Conservation (phyloP, 345 rosid genomes). For the Carallia brachiata region DNA sequence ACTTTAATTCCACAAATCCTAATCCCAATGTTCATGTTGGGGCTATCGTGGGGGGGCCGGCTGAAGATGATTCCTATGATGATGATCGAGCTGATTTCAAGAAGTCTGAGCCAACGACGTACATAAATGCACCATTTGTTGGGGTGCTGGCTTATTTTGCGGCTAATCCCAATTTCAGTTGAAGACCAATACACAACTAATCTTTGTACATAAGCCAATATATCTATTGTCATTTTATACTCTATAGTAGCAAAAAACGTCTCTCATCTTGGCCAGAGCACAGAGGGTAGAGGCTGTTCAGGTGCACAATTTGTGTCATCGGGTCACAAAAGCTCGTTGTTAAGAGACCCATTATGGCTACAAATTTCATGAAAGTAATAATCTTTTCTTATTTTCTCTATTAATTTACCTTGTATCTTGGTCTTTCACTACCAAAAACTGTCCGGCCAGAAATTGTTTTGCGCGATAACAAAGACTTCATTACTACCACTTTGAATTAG, state of each 20-base stretch:
- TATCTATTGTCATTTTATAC: not conserved
- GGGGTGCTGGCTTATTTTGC: constrained; percentile 91
- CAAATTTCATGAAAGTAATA: not conserved
- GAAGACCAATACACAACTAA: not conserved
- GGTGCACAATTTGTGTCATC: not conserved
- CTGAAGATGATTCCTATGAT: constrained; percentile 59
- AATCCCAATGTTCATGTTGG: constrained; percentile 72
- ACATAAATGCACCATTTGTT: constrained; percentile 93
- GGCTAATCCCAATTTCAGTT: constrained; percentile 59
- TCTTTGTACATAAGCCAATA: constrained; percentile 13
- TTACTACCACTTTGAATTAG: too few relatives aligned
- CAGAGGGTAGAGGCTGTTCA: constrained; percentile 38
- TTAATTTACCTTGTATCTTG: not conserved
- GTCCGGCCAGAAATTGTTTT: not conserved
- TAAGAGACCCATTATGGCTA: not conserved
- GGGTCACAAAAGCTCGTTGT: constrained; percentile 16
- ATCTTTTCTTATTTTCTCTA: not conserved
- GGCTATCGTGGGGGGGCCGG: constrained; percentile 91
- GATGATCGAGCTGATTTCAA: constrained; percentile 69
- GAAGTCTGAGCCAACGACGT: constrained; percentile 91
- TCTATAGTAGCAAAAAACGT: constrained; percentile 13
- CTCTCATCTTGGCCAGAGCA: constrained; percentile 48
- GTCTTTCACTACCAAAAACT: not conserved
- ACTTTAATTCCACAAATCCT: constrained; percentile 63
- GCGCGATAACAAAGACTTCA: too few relatives aligned